Base-by-base conservation (phyloP, 768 basidiomycete species). In the Podaxis sp. region DNA sequence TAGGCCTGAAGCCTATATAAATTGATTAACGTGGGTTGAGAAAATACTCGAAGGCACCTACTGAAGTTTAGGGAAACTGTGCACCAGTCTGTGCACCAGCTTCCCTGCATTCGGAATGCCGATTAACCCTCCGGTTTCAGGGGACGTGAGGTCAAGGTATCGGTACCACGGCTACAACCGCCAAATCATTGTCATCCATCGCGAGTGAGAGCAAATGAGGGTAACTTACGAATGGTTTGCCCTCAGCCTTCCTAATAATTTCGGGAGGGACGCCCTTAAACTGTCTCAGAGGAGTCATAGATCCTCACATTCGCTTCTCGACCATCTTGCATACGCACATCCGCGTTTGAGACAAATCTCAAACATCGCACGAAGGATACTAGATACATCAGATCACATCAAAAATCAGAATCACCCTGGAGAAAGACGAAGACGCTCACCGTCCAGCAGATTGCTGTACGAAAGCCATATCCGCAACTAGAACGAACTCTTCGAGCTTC, bases 291-390 rank as follows among this genome's bases (percentile, higher is more conserved):
- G 96, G 96, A 0, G 96, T 95, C 96, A 99, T 99, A 0, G 95
- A 95, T 38, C 88, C 88, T 96, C 96, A 99, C 93, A 94, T 93
- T 59, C 88, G 77, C 67, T 88, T 87, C 70, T 95, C 94, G 0
- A 93, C 91, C 95, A 96, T 96, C 78, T 99, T 99, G 80, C 96
- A 99, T 62, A 99, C 1, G 97, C 94, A 96, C 97, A 99, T 17
- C 96, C 96, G 49, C 95, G 88, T 77, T 96, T 97, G 63, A 98
- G 78, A 73, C 96, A 98, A 60, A 98, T 99, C 75, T 99, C 96
- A 68, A 95, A 98, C 71, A 99, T 92, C 15, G 96, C 96, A 20
- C 95, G 93, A 41, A 99, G 78, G 69, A 99, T 97, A 69, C 91
- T 90, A 37, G 20, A 40, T 13, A 10, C 11, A 8, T 26, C 3